These are phyloP conservation scores for Starmerella powellii DNA, from an alignment of 805 yeast genomes.

Conservation along the genomic window DNA sequence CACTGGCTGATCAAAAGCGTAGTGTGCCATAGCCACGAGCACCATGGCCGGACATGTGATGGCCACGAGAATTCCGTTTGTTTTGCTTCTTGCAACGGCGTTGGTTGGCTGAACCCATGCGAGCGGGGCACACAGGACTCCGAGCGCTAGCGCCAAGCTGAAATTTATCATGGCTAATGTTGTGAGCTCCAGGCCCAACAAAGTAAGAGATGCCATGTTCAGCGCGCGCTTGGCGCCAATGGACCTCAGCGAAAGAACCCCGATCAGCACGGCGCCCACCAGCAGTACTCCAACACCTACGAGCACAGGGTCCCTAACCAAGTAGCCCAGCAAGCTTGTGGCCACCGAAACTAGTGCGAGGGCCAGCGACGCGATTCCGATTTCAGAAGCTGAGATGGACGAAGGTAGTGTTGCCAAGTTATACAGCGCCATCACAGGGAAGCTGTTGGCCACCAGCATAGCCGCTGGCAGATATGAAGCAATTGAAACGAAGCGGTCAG, in stretches of 20 bases:
- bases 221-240: constrained; percentile 20
- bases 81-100: not conserved
- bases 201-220: constrained; percentile 41
- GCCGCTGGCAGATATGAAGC: constrained; percentile 89
- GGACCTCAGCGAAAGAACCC: not conserved
- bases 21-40: constrained; percentile 27
- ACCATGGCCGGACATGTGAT: constrained; percentile 39
- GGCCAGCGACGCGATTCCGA: not conserved
- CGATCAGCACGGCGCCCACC: too few relatives aligned
- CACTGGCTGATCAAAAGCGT: constrained; percentile 26
- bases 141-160: constrained; percentile 61
- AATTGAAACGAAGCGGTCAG: constrained; percentile 74
- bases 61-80: constrained; percentile 23
- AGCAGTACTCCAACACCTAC: too few relatives aligned
- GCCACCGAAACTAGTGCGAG: not conserved
- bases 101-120: constrained; percentile 40
- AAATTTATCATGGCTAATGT: constrained; percentile 74
- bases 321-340: too few relatives aligned
- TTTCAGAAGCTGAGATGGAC: not conserved
- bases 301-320: too few relatives aligned
- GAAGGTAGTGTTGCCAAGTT: not conserved
- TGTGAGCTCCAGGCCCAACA: constrained; percentile 55
- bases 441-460: constrained; percentile 54
- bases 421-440: constrained; percentile 52
- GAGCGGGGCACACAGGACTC: constrained; percentile 63